Percentiles rank a stretch among this genome's conserved stretches.
phyloP scores from a whole-genome alignment of 805 yeast genomes.

The Saccharomyces mikatae region DNA sequence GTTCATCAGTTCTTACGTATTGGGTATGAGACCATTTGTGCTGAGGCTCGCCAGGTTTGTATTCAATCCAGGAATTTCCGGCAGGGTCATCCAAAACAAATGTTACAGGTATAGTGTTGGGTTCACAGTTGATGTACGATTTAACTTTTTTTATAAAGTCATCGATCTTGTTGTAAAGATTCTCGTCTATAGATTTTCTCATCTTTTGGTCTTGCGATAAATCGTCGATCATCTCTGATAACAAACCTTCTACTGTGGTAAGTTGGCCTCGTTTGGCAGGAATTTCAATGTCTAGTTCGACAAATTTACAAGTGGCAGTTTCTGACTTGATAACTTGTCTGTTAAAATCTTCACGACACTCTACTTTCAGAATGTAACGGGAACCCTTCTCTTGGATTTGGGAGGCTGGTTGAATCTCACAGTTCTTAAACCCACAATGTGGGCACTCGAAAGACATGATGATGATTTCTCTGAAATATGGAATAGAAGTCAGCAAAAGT shows the following conservation, averaged over 20 bases:
- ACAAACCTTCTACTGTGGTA: conserved; percentile 84
- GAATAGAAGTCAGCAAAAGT: conserved; percentile 78
- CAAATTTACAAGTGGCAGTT: conserved; percentile 68
- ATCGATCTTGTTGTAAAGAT: conserved; percentile 64
- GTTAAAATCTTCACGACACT: conserved; percentile 62
- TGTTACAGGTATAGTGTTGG: conserved; percentile 65
- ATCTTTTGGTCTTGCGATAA: conserved; percentile 72
- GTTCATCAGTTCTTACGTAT: conserved; percentile 79
- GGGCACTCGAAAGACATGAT: conserved; percentile 94
- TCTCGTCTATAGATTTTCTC: conserved; percentile 69
- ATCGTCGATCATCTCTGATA: conserved; percentile 77
- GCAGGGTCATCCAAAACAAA: conserved; percentile 84
- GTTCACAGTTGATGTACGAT: conserved; percentile 55
- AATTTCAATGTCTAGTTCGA: conserved; percentile 84
- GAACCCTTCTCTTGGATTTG: conserved; percentile 84
- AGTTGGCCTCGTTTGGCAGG: conserved; percentile 93
- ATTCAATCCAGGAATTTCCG: conserved; percentile 95
- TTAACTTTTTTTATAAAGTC: conserved; percentile 56
- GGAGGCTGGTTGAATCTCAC: conserved; percentile 94
- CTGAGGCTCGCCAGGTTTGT: conserved; percentile 73
- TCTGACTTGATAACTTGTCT: conserved; percentile 91
- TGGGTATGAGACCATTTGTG: conserved; percentile 86
- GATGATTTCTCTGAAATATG: conserved; percentile 83
- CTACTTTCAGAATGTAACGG: conserved; percentile 61
- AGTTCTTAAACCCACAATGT: conserved; percentile 85